phyloP scores from a whole-genome alignment of 148 eudicot genomes.

The Heliamphora exappendiculata region DNA sequence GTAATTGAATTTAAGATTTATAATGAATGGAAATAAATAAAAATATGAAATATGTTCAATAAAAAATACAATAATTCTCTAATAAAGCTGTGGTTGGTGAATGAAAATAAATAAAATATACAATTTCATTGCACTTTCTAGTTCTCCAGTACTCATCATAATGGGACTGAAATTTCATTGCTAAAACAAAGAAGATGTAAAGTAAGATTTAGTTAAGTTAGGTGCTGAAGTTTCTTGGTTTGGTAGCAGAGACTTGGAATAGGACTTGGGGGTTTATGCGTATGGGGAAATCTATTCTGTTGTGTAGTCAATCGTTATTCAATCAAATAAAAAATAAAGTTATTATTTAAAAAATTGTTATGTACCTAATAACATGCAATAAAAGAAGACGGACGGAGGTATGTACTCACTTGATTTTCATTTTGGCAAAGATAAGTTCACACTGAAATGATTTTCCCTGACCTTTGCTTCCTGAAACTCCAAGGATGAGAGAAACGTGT shows the following conservation, averaged over 20 bases:
- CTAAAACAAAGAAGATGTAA: background rate
- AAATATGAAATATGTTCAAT: too few species aligned
- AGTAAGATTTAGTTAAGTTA: background rate
- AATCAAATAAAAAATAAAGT: background rate
- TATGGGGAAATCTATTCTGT: too few species aligned
- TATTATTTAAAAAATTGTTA: too few species aligned
- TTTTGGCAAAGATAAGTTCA: slow-evolving; percentile 38
- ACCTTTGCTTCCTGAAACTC: slow-evolving; percentile 43
- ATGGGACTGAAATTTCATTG: slow-evolving; percentile 25
- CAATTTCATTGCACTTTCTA: too few species aligned
- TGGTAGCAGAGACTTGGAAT: too few species aligned
- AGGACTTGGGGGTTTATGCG: too few species aligned
- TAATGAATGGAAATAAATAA: too few species aligned
- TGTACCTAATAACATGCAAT: too few species aligned
- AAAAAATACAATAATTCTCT: too few species aligned
- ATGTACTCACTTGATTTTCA: slow-evolving; percentile 38
- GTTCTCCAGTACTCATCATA: slow-evolving; percentile 46
- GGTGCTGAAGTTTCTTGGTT: background rate
- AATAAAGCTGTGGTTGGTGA: too few species aligned
- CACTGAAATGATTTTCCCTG: slow-evolving; percentile 48
- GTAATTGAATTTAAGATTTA: too few species aligned
- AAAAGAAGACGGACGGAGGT: background rate
- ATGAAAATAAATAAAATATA: too few species aligned
- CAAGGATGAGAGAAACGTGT: slow-evolving; percentile 35
- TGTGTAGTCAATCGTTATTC: background rate